Evolutionary conservation across 2,329 filamentous ascomycete genomes (phyloP).

Genomic region (Fusarium phyllophilum): DNA sequence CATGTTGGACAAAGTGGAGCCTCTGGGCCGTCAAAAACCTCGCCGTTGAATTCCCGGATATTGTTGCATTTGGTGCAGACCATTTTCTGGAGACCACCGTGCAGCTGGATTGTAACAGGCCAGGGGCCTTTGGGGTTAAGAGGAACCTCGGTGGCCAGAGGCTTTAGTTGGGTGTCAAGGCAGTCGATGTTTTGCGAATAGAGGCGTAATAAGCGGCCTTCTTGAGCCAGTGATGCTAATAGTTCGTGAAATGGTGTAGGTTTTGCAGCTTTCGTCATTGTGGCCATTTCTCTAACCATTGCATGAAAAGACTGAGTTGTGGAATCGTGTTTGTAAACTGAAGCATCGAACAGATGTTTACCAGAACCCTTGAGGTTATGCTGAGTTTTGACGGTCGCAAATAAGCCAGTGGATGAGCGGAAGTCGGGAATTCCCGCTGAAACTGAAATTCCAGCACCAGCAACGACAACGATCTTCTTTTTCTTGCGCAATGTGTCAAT

Average conservation of each 20-base stretch:
- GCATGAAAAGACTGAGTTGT: conserved; percentile 92
- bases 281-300: conserved; percentile 91
- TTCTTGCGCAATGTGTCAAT: conserved; percentile 82
- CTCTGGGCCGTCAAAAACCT: conserved; percentile 84
- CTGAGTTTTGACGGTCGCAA: conserved; percentile 83
- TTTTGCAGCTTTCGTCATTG: conserved; percentile 78
- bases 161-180: conserved; percentile 85
- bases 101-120: conserved; percentile 92
- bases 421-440: conserved; percentile 98
- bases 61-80: conserved; percentile 92
- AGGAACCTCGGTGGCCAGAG: conserved; percentile 82
- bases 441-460: conserved; percentile 95
- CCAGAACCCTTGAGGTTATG: conserved; percentile 91
- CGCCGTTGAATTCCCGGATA: conserved; percentile 78
- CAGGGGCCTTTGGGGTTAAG: conserved; percentile 86
- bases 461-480: conserved; percentile 96
- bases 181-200: conserved; percentile 99
- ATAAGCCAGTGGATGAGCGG: conserved; percentile 88
- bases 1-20: conserved; percentile 84
- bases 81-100: conserved; percentile 95
- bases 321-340: conserved; percentile 91
- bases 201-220: conserved; percentile 86
- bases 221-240: conserved; percentile 86
- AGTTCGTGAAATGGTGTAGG: conserved; percentile 94
- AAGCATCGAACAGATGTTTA: conserved; percentile 96